A percentile compares a stretch with the other conserved stretches of the same genome.
Evolutionary conservation across 805 yeast genomes (phyloP).

Genomic region (Ogataea degrootiae): DNA sequence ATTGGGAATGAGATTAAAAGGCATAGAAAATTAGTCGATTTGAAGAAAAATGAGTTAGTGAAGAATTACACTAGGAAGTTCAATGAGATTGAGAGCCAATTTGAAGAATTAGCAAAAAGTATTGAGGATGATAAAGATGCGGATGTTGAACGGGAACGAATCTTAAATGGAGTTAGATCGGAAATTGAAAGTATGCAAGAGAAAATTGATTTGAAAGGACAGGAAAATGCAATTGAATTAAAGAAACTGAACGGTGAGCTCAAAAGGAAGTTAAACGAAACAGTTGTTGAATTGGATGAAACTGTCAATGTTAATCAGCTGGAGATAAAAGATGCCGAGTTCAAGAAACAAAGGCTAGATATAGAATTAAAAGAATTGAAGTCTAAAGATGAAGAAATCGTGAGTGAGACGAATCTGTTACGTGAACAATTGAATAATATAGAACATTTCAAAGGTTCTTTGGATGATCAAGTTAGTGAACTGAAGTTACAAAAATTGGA

Average conservation of each 20-base stretch:
- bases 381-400: not conserved
- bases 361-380: not conserved
- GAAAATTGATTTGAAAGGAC: conserved; percentile 15
- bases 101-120: conserved; percentile 18
- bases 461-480: conserved; percentile 11
- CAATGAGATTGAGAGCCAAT: conserved; percentile 15
- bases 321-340: not conserved
- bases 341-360: conserved; percentile 1
- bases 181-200: conserved; percentile 24
- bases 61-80: conserved; percentile 14
- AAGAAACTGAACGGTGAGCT: conserved; percentile 2
- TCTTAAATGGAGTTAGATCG: conserved; percentile 22
- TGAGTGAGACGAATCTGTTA: conserved; percentile 2
- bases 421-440: not conserved
- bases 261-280: not conserved
- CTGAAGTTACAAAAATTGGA: conserved; percentile 9
- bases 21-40: conserved; percentile 21
- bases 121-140: conserved; percentile 28
- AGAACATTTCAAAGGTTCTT: conserved; percentile 7
- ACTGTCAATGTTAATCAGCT: conserved; percentile 9
- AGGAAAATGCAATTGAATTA: conserved; percentile 7
- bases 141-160: conserved; percentile 24
- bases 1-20: conserved; percentile 25
- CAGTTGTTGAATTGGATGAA: not conserved
- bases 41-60: conserved; percentile 30